Evolutionary conservation across 169 alveolate species (phyloP).

Genomic region (Fabrea salina): DNA sequence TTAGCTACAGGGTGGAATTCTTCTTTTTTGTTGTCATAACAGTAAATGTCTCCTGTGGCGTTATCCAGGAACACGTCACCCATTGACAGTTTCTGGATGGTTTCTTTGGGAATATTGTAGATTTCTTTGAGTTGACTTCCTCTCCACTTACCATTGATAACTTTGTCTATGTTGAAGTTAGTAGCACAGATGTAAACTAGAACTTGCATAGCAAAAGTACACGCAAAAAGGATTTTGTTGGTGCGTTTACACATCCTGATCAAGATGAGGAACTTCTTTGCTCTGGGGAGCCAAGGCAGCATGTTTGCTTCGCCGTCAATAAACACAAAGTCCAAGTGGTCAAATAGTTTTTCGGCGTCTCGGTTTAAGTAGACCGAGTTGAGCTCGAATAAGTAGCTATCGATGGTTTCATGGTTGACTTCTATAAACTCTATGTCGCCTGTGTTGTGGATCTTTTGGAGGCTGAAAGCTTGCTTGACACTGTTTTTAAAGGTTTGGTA

Average conservation of each 20-base stretch:
- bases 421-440: constrained; percentile 25
- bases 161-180: constrained; percentile 46
- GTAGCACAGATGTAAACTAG: constrained; percentile 73
- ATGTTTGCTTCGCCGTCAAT: constrained; percentile 65
- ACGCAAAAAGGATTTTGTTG: constrained; percentile 59
- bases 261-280: constrained; percentile 50
- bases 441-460: constrained; percentile 15
- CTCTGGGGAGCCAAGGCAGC: constrained; percentile 66
- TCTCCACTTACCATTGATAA: constrained; percentile 54
- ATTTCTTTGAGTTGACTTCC: constrained; percentile 47
- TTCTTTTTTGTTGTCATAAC: constrained; percentile 16
- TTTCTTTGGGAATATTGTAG: not conserved
- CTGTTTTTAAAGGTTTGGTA: constrained; percentile 40
- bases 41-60: constrained; percentile 60
- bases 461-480: constrained; percentile 27
- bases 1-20: constrained; percentile 36
- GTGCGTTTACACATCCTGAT: constrained; percentile 72
- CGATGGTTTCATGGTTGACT: constrained; percentile 63
- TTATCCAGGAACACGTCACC: constrained; percentile 58
- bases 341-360: constrained; percentile 65
- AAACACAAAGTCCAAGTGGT: constrained; percentile 68
- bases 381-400: constrained; percentile 68
- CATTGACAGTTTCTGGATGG: not conserved
- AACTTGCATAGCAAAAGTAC: constrained; percentile 67
- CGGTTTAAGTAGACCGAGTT: constrained; percentile 44